Base-by-base conservation (phyloP, 441 rosid genomes). In the Aquilaria agallochum region DNA sequence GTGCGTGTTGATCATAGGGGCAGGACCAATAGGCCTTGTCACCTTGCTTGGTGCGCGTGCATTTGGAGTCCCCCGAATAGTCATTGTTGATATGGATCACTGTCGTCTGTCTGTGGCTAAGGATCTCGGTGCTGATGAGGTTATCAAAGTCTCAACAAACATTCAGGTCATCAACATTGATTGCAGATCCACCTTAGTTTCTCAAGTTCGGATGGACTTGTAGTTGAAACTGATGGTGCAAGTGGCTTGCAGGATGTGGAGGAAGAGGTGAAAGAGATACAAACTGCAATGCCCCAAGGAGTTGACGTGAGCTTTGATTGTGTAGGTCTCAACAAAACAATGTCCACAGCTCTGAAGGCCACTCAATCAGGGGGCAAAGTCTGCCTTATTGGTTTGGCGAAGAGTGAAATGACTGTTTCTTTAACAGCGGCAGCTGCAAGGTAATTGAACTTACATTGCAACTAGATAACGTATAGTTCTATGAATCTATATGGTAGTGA, bases 21-120 rank as follows among this genome's bases (percentile, higher is more conserved):
- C 81, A 45, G 81, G 81, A 5, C 75, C 84, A 0, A 72, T 80
- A 36, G 79, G 81, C 10, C 79, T 80, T n/a, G 72, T 74, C 55
- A 74, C 74, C 20, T 42, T 76, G 65, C 55, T 76, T 44, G 73
- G 72, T 34, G 84, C 72, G 46, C 71, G 74, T 11, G 84, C 81
- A 48, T 76, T 76, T 62, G 79, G 84, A 14, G 76, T 72, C 12
- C 77, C 84, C 2, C 65, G 66, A 72, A 31, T 74, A 30, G 68
- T 59, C 45, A 53, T 72, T 51, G 77, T 55, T 33, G 81, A 76
- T 67, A 73, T 76, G 7, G 77, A 72, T n/a, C 70, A 48, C 57
- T 56, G 47, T 31, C 77, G 77, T 45, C 65, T 65, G 63, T 69
- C 79, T 50, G 59, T 69, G 27, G 84, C 77, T 8, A 72, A 65